These are phyloP conservation scores for Kodamaea laetipori DNA, from an alignment of 805 yeast species.

Conservation along the genomic window DNA sequence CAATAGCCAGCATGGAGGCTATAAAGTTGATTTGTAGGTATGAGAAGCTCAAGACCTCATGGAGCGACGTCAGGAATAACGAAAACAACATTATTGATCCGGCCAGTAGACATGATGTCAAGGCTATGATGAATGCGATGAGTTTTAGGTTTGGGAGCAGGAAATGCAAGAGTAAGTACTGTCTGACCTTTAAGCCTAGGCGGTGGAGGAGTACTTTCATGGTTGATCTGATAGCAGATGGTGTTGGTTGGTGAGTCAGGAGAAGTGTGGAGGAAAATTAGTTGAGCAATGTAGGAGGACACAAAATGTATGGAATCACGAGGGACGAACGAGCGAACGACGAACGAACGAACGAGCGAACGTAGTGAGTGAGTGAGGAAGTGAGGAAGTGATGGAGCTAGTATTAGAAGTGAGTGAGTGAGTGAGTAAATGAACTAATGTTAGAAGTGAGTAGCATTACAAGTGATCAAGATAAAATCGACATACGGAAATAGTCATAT, in stretches of 20 bases:
- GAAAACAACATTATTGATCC: constrained; percentile 86
- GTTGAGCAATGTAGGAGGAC: background rate
- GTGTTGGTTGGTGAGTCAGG: background rate
- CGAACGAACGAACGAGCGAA: constrained; percentile 3
- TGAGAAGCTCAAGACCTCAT: constrained; percentile 55
- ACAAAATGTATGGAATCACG: background rate
- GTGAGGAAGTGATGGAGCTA: no score
- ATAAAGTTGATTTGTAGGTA: constrained; percentile 70
- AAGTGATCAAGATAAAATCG: no score
- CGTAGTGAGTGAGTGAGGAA: constrained; percentile 3
- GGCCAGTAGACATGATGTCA: constrained; percentile 68
- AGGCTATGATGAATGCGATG: constrained; percentile 57
- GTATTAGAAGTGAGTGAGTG: no score
- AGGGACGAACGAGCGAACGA: background rate
- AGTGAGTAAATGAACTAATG: no score
- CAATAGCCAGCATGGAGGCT: constrained; percentile 72
- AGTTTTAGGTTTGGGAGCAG: constrained; percentile 45
- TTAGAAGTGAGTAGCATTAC: no score
- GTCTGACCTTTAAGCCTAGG: constrained; percentile 42
- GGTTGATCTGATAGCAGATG: background rate
- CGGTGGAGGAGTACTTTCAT: constrained; percentile 15
- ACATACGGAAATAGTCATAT: no score
- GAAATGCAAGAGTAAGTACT: constrained; percentile 43
- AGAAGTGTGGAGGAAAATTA: constrained; percentile 4
- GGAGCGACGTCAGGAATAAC: constrained; percentile 72